Base-by-base conservation (phyloP, 2,329 filamentous ascomycete genomes). In the Colletotrichum tofieldiae region DNA sequence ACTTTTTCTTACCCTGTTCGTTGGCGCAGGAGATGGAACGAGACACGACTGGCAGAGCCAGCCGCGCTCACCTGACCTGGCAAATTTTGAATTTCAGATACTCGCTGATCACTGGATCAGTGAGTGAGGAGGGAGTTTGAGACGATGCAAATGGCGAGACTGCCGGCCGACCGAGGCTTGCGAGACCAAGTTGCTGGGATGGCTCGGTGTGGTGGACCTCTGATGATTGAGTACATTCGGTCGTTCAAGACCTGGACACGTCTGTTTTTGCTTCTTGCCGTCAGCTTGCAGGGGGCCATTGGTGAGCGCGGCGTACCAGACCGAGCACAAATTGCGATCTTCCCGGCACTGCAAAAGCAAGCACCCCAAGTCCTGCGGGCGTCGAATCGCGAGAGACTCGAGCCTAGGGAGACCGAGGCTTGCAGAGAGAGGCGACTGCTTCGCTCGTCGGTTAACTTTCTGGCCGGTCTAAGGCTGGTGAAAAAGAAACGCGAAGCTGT, bases 191-290 rank as follows among this genome's bases (percentile, higher is more conserved):
- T 23, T 20, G 47, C 23, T 47, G 45, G 45, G 35, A 32, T 52
- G 58, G 45, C 32, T 72, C 69, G 69, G 69, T 72, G 51, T 72
- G 59, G 51, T 72, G 59, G 52, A 72, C 35, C 59, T 59, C 65
- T 63, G 59, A 41, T 47, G 43, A 52, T n/a, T 37, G 58, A 62
- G 58, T 26, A 26, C 39, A 51, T 49, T 52, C 51, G 18, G 58
- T 54, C 43, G 52, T 11, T 58, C 43, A 59, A 59, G 58, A 45
- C 65, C 37, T 52, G 51, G 68, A 35, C 51, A 47, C 37, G 20
- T 37, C 55, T 62, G 49, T 35, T 56, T 59, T 61, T 71, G 64
- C 68, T 61, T 71, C 58, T 71, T 60, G 29, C 52, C 51, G 45
- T 60, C 51, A 47, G 16, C 43, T 59, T 39, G 32, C 65, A 66